Conservation (phyloP, 495 filamentous ascomycete genomes). For the Pseudevernia furfuracea region DNA sequence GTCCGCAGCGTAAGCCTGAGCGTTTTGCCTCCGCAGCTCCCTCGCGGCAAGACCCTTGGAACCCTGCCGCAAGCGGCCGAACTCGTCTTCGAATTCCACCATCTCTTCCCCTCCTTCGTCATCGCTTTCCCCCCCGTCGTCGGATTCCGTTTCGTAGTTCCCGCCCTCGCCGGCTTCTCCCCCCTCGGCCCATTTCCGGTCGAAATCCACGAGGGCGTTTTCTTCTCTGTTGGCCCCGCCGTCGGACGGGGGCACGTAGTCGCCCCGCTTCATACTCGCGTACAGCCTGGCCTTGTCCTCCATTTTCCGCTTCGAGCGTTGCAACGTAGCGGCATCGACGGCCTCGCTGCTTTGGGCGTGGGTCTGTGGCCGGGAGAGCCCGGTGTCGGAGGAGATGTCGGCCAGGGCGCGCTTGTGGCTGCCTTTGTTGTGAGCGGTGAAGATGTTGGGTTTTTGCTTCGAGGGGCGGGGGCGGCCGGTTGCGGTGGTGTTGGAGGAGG, state of each 20-base stretch:
- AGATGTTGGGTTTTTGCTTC: constrained; percentile 63
- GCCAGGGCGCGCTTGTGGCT: constrained; percentile 54
- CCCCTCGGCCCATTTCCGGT: constrained; percentile 81
- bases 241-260: constrained; percentile 39
- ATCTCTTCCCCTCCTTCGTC: constrained; percentile 56
- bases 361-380: constrained; percentile 23
- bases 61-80: constrained; percentile 66
- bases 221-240: constrained; percentile 29
- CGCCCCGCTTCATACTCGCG: constrained; percentile 71
- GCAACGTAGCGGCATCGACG: constrained; percentile 40
- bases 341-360: constrained; percentile 37
- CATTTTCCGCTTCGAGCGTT: constrained; percentile 67
- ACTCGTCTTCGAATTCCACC: constrained; percentile 82
- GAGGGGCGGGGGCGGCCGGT: constrained; percentile 58
- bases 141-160: constrained; percentile 33
- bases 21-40: constrained; percentile 40
- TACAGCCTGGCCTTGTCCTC: constrained; percentile 82
- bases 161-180: constrained; percentile 35
- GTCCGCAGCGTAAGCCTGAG: constrained; percentile 27
- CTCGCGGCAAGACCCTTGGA: constrained; percentile 56
- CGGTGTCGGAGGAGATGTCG: constrained; percentile 38
- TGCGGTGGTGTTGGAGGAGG: constrained; percentile 32
- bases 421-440: constrained; percentile 62
- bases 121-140: constrained; percentile 34
- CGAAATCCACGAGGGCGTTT: constrained; percentile 75